A percentile compares a stretch with the other conserved stretches of the same genome.
Conservation (phyloP, 2,329 filamentous ascomycete species). For the Stromatinia cepivora region DNA sequence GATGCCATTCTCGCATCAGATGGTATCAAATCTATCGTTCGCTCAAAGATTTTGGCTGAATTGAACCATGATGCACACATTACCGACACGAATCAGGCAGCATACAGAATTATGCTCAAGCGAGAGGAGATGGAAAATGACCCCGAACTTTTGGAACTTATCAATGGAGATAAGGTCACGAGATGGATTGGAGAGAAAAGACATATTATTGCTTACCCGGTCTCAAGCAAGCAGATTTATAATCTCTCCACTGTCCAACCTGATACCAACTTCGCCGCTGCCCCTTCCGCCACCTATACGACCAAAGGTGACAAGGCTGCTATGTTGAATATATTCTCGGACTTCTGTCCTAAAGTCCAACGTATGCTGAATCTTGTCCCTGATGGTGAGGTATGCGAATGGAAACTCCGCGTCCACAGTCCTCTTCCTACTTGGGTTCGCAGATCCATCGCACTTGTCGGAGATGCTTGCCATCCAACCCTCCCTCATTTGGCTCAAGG, state of each 20-base stretch:
- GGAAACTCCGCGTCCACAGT: conserved; percentile 60
- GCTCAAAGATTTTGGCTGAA: conserved; percentile 55
- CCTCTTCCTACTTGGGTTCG: conserved; percentile 59
- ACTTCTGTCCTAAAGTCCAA: conserved; percentile 60
- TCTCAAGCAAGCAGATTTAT: conserved; percentile 65
- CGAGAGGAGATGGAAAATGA: conserved; percentile 66
- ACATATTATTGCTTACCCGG: conserved; percentile 78
- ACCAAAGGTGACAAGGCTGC: conserved; percentile 60
- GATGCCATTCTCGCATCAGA: conserved; percentile 56
- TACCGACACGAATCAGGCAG: conserved; percentile 71
- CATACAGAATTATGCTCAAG: conserved; percentile 76
- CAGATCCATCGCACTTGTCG: conserved; percentile 56
- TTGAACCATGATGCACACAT: conserved; percentile 50
- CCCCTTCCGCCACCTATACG: conserved; percentile 61
- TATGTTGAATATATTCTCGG: conserved; percentile 61
- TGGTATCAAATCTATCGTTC: conserved; percentile 55
- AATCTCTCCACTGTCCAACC: conserved; percentile 64
- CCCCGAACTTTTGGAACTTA: conserved; percentile 56
- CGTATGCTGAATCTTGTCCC: conserved; percentile 60
- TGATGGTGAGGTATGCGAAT: conserved; percentile 64
- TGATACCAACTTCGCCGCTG: conserved; percentile 59
- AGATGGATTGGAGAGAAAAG: conserved; percentile 75
- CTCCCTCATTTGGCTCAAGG: conserved; percentile 68
- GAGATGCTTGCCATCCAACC: conserved; percentile 67
- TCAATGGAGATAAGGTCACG: conserved; percentile 66